These are phyloP conservation scores for Chaetoscypha palmicola DNA, from an alignment of 2,329 filamentous ascomycete genomes.

Conservation along the genomic window DNA sequence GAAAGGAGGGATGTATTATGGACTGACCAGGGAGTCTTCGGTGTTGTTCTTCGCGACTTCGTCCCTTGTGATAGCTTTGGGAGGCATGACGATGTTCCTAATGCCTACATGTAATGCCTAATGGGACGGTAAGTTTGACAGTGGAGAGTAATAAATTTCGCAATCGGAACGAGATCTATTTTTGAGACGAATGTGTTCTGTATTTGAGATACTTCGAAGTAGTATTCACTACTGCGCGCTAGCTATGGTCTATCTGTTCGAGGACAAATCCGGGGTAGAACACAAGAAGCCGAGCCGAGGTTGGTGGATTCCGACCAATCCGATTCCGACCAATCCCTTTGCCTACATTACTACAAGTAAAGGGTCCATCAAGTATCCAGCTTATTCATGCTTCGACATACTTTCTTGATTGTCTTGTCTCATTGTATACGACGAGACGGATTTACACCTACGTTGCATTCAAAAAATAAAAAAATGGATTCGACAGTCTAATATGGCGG, in stretches of 20 bases:
- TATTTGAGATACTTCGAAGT: neutral
- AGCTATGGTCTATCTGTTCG: neutral
- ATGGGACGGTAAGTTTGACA: too few species aligned
- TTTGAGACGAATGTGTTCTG: neutral
- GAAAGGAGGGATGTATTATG: neutral
- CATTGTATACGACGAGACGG: too few species aligned
- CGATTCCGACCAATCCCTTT: neutral
- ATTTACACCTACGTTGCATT: too few species aligned
- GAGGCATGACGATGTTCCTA: constrained; percentile 27
- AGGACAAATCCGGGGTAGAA: neutral
- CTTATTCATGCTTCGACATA: too few species aligned
- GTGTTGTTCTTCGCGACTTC: constrained; percentile 71
- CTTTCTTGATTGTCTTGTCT: too few species aligned
- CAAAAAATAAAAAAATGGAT: too few species aligned
- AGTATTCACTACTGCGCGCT: neutral
- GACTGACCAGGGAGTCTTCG: constrained; percentile 43
- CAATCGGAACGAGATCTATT: neutral
- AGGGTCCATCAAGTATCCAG: too few species aligned
- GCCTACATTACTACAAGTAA: too few species aligned
- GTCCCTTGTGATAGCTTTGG: constrained; percentile 40
- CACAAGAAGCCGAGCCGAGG: neutral
- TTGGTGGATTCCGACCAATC: neutral
- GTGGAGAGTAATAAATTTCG: neutral
- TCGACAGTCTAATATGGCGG: too few species aligned
- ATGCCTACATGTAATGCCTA: too few species aligned